phyloP scores from a whole-genome alignment of 441 rosid genomes.

The Manihot esculenta region DNA sequence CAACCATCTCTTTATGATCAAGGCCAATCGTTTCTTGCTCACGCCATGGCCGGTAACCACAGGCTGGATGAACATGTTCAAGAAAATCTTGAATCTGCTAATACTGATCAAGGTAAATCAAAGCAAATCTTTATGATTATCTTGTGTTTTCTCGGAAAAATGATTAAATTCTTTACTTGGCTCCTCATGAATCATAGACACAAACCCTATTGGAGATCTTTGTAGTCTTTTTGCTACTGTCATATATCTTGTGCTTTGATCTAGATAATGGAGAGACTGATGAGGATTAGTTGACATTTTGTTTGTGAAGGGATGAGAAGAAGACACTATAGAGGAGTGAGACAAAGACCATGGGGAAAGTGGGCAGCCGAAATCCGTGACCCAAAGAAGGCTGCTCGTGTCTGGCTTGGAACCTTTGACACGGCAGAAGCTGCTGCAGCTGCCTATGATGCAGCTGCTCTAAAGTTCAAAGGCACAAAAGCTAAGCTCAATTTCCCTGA shows the following conservation, averaged over 20 bases:
- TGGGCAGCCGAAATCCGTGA: constrained; percentile 53
- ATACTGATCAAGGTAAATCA: too few species aligned
- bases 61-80: constrained; percentile 1
- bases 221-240: too few species aligned
- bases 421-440: constrained; percentile 44
- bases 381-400: constrained; percentile 45
- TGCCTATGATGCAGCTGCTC: constrained; percentile 58
- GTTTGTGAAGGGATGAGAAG: neutral
- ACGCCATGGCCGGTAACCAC: neutral
- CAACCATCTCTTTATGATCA: neutral
- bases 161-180: too few species aligned
- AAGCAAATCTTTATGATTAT: too few species aligned
- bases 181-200: too few species aligned
- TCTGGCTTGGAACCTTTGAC: constrained; percentile 46
- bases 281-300: neutral
- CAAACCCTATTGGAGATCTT: too few species aligned
- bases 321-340: constrained; percentile 41
- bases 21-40: neutral
- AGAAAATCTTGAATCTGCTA: neutral
- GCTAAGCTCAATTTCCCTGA: constrained; percentile 82
- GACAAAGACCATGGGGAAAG: constrained; percentile 50
- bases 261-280: too few species aligned
- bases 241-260: too few species aligned
- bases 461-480: constrained; percentile 70
- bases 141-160: too few species aligned